Base-by-base conservation (phyloP, 2,329 filamentous ascomycete genomes). In the Periconia sp. region DNA sequence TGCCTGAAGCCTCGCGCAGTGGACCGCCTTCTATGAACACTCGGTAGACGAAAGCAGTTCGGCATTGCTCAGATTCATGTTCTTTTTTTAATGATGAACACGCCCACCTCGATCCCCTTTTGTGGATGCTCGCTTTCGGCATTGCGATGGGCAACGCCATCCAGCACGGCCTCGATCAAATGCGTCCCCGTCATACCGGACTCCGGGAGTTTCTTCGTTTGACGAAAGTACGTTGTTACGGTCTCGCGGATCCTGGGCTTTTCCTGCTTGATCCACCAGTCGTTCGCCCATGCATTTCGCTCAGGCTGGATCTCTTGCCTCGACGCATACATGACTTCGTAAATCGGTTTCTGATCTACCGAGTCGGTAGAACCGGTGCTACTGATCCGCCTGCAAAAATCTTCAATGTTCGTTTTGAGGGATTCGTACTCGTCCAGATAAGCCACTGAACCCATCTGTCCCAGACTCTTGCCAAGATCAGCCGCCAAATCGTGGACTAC, bases 211-310 rank as follows among this genome's bases (percentile, higher is more conserved):
- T 73, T 74, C 50, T 76, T 72, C 18, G 75, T 73, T 52, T 77
- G 76, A 35, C 76, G 74, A 48, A 77, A 77, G 57, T 75, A 77
- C 35, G 72, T 74, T 15, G 69, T 75, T 47, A 79, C 70, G 6
- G 80, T 74, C 30, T 81, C 80, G 54, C 82, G 79, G 47, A 87
- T 80, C 14, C 84, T 77, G 11, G 79, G 75, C 61, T 84, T 84
- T 65, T 87, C 85, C 63, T 88, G 85, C 63, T 85, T 83, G 44
- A 84, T 80, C 77, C 82, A 87, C 85, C 84, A 87, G 52, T 86
- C 81, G 31, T 71, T 69, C 10, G 80, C 78, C 85, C 85, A 88
- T 2, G 80, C 76, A 18, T 77, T 73, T 27, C 82, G 76, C 48
- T 81, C 77, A 2, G 86, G 71, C 1, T 73, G 60, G 15, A 83